Percentiles rank a stretch among this genome's conserved stretches.
phyloP scores from a whole-genome alignment of 208 protist genomes.

The Herpetomonas muscarum region DNA sequence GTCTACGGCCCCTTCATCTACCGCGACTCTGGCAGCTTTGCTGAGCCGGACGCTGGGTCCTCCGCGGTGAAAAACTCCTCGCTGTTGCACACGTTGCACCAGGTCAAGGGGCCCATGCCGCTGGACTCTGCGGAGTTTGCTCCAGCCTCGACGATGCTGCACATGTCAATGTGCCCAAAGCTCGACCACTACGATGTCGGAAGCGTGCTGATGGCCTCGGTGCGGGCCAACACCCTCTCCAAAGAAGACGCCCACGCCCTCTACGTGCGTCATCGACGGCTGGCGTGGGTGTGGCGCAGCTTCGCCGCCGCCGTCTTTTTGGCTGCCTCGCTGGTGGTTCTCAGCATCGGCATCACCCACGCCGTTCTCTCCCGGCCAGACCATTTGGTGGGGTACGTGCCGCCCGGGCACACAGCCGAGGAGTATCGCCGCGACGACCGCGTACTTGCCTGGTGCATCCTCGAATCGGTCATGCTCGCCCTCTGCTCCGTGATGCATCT shows the following conservation, averaged over 20 bases:
- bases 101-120: slow-evolving; percentile 4
- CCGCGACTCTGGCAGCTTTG: background rate
- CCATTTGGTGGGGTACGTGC: slow-evolving; percentile 11
- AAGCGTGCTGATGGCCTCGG: slow-evolving; percentile 26
- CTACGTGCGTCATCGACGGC: slow-evolving; percentile 10
- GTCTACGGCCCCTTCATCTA: background rate
- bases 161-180: slow-evolving; percentile 26
- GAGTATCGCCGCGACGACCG: slow-evolving; percentile 17
- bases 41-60: slow-evolving; percentile 8
- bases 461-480: slow-evolving; percentile 21
- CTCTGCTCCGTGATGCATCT: slow-evolving; percentile 12
- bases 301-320: slow-evolving; percentile 14
- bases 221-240: slow-evolving; percentile 23
- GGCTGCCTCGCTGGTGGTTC: slow-evolving; percentile 8
- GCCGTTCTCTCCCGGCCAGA: slow-evolving; percentile 13
- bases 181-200: slow-evolving; percentile 36
- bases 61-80: slow-evolving; percentile 5
- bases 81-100: slow-evolving; percentile 20
- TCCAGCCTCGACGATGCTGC: slow-evolving; percentile 26
- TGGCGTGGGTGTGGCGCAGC: slow-evolving; percentile 10
- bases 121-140: slow-evolving; percentile 7
- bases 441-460: slow-evolving; percentile 27
- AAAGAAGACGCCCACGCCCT: slow-evolving; percentile 11
- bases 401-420: slow-evolving; percentile 1
- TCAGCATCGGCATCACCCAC: slow-evolving; percentile 31